These are phyloP conservation scores for Sclerospora graminicola DNA, from an alignment of 352 stramenopile species.

Conservation along the genomic window DNA sequence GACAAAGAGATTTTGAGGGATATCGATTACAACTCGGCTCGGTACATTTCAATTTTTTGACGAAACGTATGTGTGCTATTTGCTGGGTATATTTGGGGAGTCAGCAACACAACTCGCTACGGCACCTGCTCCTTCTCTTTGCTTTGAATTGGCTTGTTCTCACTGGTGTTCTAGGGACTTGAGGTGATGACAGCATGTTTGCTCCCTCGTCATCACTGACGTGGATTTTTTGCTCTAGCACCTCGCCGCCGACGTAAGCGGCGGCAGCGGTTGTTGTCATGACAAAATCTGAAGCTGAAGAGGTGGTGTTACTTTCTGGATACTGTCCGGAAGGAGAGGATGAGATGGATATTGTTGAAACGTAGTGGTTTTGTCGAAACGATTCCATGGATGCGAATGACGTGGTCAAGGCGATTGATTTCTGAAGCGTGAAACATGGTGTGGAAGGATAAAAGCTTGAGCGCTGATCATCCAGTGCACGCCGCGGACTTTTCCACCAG, in stretches of 20 bases:
- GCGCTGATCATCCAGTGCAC: no score
- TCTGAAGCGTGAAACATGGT: conserved; percentile 2
- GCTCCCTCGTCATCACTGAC: conserved; percentile 14
- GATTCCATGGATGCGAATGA: neutral
- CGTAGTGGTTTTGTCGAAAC: conserved; percentile 9
- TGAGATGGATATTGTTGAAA: neutral
- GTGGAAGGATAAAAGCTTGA: no score
- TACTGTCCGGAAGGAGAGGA: conserved; percentile 14
- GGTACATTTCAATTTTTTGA: no score
- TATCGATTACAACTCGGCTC: no score
- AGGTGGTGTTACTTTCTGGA: conserved; percentile 35
- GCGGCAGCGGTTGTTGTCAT: conserved; percentile 17
- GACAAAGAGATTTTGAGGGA: no score
- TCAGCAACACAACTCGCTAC: no score
- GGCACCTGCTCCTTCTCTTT: no score
- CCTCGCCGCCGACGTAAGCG: conserved; percentile 16
- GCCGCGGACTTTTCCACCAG: no score
- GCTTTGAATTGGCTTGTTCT: conserved; percentile 12
- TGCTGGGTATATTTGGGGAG: no score
- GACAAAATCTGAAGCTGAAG: conserved; percentile 25
- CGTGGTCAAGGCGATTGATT: conserved; percentile 3
- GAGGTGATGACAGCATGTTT: conserved; percentile 18
- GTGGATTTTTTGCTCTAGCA: conserved; percentile 3
- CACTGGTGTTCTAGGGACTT: conserved; percentile 14
- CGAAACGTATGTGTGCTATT: no score